Evolutionary conservation across 192 early-diverging fungal genomes (phyloP), one percentile per base, ranked within the genome.

Genomic region (Funneliformis geosporum): DNA sequence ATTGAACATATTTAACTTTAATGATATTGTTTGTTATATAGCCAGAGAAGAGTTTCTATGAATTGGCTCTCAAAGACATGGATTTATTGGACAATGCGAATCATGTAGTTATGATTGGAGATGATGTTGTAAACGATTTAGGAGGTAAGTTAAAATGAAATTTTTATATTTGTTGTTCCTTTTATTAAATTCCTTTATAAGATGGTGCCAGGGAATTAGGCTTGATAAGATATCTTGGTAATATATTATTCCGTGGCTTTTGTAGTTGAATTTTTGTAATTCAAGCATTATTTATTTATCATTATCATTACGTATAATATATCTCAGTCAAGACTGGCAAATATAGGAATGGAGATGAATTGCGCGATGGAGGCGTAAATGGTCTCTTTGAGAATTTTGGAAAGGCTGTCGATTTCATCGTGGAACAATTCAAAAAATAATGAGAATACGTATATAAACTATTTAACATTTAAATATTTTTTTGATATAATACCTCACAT

Each of bases 81-180:
- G 80, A 27, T 62, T 70, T 83, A 25, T 23, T 61, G 39, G 16
- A 68, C 7, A 27, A 68, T 1, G 18, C 39, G 23, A 64, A 79
- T 27, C 43, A 71, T 18, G 67, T 93, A 46, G 92, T 92, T 1
- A 95, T 96, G 90, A 90, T 97, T 73, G 96, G 96, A 47, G 96
- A 97, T 81, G 94, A 96, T 50, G 92, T 96, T 8, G 81, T 87
- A 9, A 92, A 92, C 43, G 96, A 97, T 82, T 87, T 96, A 5
- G 93, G 92, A 25, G 93, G 70, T 47, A 72, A 27, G 61, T 64
- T 27, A 27, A 27, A 8, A 61, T 25, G 9, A 2, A 61, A 23
- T 25, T 25, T 8, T 23, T 8, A 23, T 8, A 61, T 27, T 14
- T n/a, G n/a, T n/a, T 60, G 0, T 60, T 60, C 16, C 12, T 27